Conservation (phyloP, 306 rosid species). For the Citrullus mucosospermus region DNA sequence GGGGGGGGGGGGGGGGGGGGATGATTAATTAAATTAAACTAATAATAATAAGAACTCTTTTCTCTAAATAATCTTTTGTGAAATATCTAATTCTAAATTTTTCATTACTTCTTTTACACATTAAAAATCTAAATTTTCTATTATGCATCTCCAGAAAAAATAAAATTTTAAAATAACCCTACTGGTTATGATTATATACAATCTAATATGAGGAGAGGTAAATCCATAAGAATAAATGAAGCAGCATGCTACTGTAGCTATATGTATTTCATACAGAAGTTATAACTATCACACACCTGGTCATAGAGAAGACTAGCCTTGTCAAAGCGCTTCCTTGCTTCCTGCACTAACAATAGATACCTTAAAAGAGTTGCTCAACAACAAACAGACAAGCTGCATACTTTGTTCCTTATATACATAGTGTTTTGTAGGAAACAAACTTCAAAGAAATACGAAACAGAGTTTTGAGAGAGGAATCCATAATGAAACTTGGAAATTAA, state of each 20-base stretch:
- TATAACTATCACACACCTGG: slow-evolving; percentile 46
- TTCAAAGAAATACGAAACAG: neutral
- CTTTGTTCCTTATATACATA: neutral
- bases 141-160: neutral
- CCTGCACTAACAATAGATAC: slow-evolving; percentile 57
- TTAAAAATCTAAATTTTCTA: neutral
- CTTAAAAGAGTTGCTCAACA: slow-evolving; percentile 12
- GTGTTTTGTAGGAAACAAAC: neutral
- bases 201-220: neutral
- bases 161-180: too few relatives aligned
- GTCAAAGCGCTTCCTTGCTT: slow-evolving; percentile 95
- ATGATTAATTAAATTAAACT: too few relatives aligned
- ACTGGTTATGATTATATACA: neutral
- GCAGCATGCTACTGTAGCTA: neutral
- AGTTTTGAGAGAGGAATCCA: neutral
- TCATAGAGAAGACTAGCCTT: slow-evolving; percentile 96
- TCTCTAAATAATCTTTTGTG: neutral
- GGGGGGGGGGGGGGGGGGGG: too few relatives aligned
- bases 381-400: slow-evolving; percentile 1
- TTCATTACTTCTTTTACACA: neutral
- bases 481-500: neutral
- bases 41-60: too few relatives aligned
- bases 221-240: slow-evolving; percentile 4
- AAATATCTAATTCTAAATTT: neutral
- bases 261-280: neutral